Evolutionary conservation across 257 asterid genomes (phyloP), one percentile per base, ranked within the genome.

Genomic region (Capsicum rhomboideum): DNA sequence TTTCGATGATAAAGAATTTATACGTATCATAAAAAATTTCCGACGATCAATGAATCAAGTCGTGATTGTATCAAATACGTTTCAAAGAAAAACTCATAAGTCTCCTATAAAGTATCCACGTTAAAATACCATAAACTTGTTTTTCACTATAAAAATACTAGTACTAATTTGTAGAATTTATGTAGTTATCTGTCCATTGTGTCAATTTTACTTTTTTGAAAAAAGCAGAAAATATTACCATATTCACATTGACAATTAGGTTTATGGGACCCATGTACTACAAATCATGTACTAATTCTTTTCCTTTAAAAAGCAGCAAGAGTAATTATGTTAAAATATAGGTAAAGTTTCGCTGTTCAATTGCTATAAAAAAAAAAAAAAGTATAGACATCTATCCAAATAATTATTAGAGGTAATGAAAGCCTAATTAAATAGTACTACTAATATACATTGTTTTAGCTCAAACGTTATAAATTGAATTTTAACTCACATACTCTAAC

Each of bases 1-100:
- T 67, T 67, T 0, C 0, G 2, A 12, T 0, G 10, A 63, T 2
- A 26, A 12, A 1, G 0, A 63, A 3, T 64, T 28, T 6, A 0
- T 64, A 6, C 10, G 0, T 9, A 67, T 34, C 1, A 3, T 18
- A 1, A 17, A 23, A 31, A 0, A 6, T 29, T 66, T 1, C 6
- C 4, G 2, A 20, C 0, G 2, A 64, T 16, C 42, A 0, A 2
- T 63, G 8, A 28, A 63, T 6, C 6, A 64, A 14, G 16, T 16
- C 37, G 10, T 61, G 4, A 0, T 11, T 26, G 18, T 17, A 13
- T 63, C 17, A 26, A 1, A 63, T 12, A 0, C 14, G 14, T 6
- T 12, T 63, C 10, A 26, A 11, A 63, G 64, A 56, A n/a, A 56
- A 53, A 12, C 2, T 4, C 6, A 12, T 4, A 50, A 12, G 55